These are phyloP conservation scores for Bipolaris zeicola DNA, from an alignment of 2,329 filamentous ascomycete genomes.

Conservation along the genomic window DNA sequence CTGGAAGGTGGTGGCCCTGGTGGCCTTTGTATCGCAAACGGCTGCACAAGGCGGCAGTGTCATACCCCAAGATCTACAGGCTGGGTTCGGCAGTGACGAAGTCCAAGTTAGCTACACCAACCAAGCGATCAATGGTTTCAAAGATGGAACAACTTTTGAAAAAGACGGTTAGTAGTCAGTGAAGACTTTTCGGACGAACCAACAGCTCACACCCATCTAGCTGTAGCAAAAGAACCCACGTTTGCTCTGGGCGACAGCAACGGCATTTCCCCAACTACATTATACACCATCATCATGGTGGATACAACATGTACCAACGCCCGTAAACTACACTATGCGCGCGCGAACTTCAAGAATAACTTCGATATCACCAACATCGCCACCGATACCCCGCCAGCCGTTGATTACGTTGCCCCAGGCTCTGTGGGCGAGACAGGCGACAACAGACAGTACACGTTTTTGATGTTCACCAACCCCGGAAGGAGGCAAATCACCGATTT, in stretches of 20 bases:
- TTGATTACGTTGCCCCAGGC: conserved; percentile 41
- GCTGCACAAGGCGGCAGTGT: conserved; percentile 19
- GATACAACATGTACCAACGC: conserved; percentile 41
- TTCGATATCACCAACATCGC: conserved; percentile 36
- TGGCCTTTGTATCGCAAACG: conserved; percentile 4
- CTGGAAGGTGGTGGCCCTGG: conserved; percentile 2
- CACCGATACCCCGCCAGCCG: conserved; percentile 20
- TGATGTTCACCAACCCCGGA: conserved; percentile 41
- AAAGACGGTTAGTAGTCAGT: conserved; percentile 27
- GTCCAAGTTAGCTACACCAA: conserved; percentile 40
- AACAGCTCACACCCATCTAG: conserved; percentile 21
- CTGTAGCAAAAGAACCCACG: conserved; percentile 34
- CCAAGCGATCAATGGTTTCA: conserved; percentile 36
- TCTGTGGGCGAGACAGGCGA: conserved; percentile 39
- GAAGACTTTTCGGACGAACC: neutral
- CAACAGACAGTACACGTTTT: conserved; percentile 39
- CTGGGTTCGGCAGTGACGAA: conserved; percentile 30
- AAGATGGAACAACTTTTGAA: conserved; percentile 33
- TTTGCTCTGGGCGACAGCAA: conserved; percentile 45
- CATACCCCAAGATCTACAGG: conserved; percentile 23
- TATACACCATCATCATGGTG: conserved; percentile 41
- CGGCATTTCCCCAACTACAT: conserved; percentile 32
- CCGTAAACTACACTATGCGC: conserved; percentile 39
- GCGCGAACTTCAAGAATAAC: conserved; percentile 40
- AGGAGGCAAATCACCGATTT: conserved; percentile 26